Conservation (phyloP, 805 yeast genomes). For the Ogataea trehalophila region DNA sequence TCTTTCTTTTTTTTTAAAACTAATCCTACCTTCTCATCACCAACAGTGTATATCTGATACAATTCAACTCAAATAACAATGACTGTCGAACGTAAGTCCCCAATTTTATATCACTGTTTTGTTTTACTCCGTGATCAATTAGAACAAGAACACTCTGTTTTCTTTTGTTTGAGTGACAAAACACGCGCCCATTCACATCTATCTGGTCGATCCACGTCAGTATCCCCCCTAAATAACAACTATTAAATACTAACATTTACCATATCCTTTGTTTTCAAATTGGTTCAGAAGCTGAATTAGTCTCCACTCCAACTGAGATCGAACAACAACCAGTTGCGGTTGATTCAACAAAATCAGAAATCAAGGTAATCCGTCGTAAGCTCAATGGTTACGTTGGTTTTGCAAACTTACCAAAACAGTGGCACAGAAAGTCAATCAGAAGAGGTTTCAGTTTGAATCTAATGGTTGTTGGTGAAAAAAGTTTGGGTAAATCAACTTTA, state of each 20-base stretch:
- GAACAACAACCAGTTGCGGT: constrained; percentile 1
- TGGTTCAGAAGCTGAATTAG: too few species aligned
- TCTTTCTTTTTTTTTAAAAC: too few species aligned
- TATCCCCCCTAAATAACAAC: too few species aligned
- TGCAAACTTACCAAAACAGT: constrained; percentile 96
- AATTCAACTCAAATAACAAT: background rate
- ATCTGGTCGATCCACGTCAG: too few species aligned
- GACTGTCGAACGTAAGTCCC: constrained; percentile 22
- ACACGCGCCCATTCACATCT: background rate
- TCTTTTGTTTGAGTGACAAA: background rate
- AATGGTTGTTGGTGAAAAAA: constrained; percentile 87
- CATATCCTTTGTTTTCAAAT: background rate
- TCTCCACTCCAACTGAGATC: too few species aligned
- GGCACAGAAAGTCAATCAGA: constrained; percentile 92
- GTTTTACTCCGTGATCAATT: background rate
- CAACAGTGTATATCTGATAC: background rate
- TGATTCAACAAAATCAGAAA: constrained; percentile 25
- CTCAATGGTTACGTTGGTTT: constrained; percentile 93
- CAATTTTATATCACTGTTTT: background rate
- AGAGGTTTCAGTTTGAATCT: constrained; percentile 86
- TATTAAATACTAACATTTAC: background rate
- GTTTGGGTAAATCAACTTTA: constrained; percentile 90
- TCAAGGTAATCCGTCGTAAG: constrained; percentile 73
- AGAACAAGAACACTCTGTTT: background rate
- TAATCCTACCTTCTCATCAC: too few species aligned